Base-by-base conservation (phyloP, 1,139 yeast species). In the Geotrichum candidum region DNA sequence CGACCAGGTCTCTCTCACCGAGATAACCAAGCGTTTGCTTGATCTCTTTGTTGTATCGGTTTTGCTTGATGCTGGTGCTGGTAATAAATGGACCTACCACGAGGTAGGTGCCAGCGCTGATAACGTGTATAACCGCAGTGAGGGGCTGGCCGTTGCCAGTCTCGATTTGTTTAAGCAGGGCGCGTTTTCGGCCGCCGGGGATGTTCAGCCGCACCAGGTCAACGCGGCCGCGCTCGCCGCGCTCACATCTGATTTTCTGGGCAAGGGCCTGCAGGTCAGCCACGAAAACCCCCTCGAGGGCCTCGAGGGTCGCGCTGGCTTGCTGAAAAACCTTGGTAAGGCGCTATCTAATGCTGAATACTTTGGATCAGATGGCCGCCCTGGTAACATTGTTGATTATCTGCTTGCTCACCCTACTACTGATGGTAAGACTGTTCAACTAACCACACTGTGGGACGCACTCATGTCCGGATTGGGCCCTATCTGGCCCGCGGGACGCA, bases 11-110 rank as follows among this genome's bases (percentile, higher is more conserved):
- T 74, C 72, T 56, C 78, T 77, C 51, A 60, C 71, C 18, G 83
- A 80, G 61, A 76, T 80, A 35, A 82, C 85, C 46, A 78, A 77
- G 64, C 77, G 82, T 53, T 70, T 84, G 53, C 74, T 84, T 58
- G 87, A 84, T 70, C 72, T 84, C 59, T 82, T 83, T 67, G 78
- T 84, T 2, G 79, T 84, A 46, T 82, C 86, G 58, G 88, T 84
- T 3, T 70, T 84, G 56, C 73, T 84, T 38, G 88, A 84, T 69
- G 87, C 87, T 2, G 87, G 87, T 33, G 87, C 87, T 0, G 87
- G 87, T 18, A 79, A 81, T 62, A 68, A 66, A 11, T 84, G 87
- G 87, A 71, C 70, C 54, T 84, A 75, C 68, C 67, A 64, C 4
- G 80, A 77, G 54, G 73, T 73, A 15, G 70, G 65, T 0, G 69